These are phyloP conservation scores for Lasiodiplodia sp. DNA, from an alignment of 2,329 filamentous ascomycete genomes.

Conservation along the genomic window DNA sequence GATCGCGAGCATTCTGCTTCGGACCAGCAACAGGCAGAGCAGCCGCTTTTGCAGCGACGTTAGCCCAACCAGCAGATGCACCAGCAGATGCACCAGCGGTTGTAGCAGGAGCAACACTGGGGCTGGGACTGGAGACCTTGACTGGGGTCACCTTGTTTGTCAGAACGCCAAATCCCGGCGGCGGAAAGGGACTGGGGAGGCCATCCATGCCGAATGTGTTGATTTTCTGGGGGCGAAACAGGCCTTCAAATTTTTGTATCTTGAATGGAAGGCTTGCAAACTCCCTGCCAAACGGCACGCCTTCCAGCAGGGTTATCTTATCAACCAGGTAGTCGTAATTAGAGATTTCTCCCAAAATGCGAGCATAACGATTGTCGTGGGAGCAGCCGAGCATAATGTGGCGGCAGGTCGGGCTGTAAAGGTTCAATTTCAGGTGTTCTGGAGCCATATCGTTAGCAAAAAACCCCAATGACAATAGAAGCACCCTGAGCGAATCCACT, in stretches of 20 bases:
- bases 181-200: conserved; percentile 19
- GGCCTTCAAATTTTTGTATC: conserved; percentile 57
- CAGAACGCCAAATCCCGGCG: conserved; percentile 13
- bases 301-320: conserved; percentile 64
- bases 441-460: conserved; percentile 27
- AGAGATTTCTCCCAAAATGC: conserved; percentile 59
- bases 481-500: conserved; percentile 37
- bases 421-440: conserved; percentile 63
- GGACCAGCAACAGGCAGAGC: conserved; percentile 23
- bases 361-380: conserved; percentile 63
- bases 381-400: conserved; percentile 68
- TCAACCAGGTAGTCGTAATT: conserved; percentile 53
- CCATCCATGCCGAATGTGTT: conserved; percentile 34
- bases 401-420: conserved; percentile 66
- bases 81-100: conserved; percentile 12
- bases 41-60: conserved; percentile 28
- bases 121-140: conserved; percentile 1
- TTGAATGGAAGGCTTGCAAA: conserved; percentile 59
- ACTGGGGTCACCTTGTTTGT: conserved; percentile 3
- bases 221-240: conserved; percentile 64
- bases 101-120: not conserved
- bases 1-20: conserved; percentile 19
- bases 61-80: conserved; percentile 30
- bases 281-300: conserved; percentile 63
- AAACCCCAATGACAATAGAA: not conserved